Conservation (phyloP, 352 stramenopile species). For the Phytophthora fragariaefolia region DNA sequence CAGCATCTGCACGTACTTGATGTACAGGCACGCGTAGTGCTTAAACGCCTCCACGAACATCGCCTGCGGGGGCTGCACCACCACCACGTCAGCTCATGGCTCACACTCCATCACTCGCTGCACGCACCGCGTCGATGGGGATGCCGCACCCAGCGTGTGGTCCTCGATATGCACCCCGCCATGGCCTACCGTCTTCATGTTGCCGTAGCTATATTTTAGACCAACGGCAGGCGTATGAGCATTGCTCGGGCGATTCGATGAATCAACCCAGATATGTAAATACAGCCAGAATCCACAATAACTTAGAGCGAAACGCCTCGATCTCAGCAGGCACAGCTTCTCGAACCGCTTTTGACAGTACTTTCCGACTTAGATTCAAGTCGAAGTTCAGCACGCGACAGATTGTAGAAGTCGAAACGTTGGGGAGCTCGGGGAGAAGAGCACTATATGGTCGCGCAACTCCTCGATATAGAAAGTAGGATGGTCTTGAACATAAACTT, state of each 20-base stretch:
- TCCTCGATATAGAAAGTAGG: slow-evolving; percentile 17
- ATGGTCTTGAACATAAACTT: slow-evolving; percentile 1
- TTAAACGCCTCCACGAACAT: slow-evolving; percentile 92
- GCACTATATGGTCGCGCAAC: neutral
- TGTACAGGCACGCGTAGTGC: slow-evolving; percentile 95
- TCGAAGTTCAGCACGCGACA: slow-evolving; percentile 10
- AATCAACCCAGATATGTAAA: neutral
- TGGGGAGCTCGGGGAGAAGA: neutral
- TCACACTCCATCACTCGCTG: no score
- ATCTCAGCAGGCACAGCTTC: slow-evolving; percentile 7
- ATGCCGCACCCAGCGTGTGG: slow-evolving; percentile 57
- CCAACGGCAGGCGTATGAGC: neutral
- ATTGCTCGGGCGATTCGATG: neutral
- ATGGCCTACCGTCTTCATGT: no score
- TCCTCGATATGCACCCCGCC: slow-evolving; percentile 90
- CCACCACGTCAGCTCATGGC: no score
- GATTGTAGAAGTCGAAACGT: neutral
- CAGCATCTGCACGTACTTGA: slow-evolving; percentile 95
- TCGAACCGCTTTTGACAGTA: slow-evolving; percentile 5
- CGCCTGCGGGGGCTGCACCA: slow-evolving; percentile 58
- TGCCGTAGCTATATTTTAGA: neutral
- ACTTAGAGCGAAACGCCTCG: neutral
- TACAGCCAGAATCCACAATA: neutral
- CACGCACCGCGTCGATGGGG: slow-evolving; percentile 47
- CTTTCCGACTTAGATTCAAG: slow-evolving; percentile 5